phyloP scores from a whole-genome alignment of 805 yeast species.

The Wickerhamiella alocasiicola region DNA sequence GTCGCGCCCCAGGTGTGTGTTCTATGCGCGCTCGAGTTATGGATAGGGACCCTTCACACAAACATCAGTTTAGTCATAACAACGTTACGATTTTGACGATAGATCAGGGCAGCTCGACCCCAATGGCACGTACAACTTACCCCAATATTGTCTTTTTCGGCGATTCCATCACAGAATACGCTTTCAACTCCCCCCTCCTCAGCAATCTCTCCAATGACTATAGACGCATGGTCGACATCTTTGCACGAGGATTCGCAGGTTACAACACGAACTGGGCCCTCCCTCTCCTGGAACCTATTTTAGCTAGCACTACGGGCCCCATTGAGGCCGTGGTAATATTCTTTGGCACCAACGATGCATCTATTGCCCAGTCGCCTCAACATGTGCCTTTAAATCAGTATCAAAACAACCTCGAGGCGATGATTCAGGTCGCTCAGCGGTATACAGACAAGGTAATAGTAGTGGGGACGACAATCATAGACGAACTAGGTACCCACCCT shows the following conservation, averaged over 20 bases:
- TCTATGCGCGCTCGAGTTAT: no score
- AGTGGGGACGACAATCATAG: constrained; percentile 49
- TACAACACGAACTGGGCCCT: constrained; percentile 55
- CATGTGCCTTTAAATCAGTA: constrained; percentile 42
- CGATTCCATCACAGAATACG: constrained; percentile 55
- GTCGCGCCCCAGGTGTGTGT: no score
- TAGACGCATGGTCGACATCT: constrained; percentile 49
- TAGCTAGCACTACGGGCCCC: neutral
- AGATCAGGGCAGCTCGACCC: no score
- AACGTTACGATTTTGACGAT: no score
- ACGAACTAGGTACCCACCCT: constrained; percentile 26
- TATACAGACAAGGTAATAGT: constrained; percentile 42
- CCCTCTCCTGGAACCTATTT: constrained; percentile 33
- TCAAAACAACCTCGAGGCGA: constrained; percentile 33
- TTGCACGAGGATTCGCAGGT: constrained; percentile 68
- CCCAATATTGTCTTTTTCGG: constrained; percentile 47
- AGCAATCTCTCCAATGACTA: constrained; percentile 38
- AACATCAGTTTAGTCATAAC: no score
- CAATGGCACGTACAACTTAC: neutral
- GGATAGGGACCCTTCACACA: no score
- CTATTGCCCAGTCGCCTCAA: constrained; percentile 31
- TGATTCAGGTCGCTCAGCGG: constrained; percentile 33
- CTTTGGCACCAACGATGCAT: constrained; percentile 74
- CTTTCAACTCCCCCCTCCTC: constrained; percentile 36
- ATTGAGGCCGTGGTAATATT: constrained; percentile 40